Percentiles rank a stretch among this genome's conserved stretches.
Conservation (phyloP, 2,329 filamentous ascomycete genomes). For the Pseudomassariella vexata region DNA sequence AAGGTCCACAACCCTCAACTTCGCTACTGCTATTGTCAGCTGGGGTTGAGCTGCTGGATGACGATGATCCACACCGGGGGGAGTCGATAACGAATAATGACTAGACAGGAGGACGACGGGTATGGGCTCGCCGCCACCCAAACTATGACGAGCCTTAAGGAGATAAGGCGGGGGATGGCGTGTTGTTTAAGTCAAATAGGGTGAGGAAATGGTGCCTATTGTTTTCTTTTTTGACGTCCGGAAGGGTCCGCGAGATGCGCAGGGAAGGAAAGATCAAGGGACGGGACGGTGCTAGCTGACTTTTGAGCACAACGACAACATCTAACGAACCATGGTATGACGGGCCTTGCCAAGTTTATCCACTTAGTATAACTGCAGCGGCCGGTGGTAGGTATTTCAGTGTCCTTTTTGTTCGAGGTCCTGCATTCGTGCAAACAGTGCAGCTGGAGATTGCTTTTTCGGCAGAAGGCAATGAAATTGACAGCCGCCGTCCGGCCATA, state of each 20-base stretch:
- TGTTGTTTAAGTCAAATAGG: slow-evolving; percentile 7
- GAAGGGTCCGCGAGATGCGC: slow-evolving; percentile 9
- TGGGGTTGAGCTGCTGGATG: slow-evolving; percentile 3
- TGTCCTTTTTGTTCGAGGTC: too few relatives aligned
- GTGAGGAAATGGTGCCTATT: slow-evolving; percentile 8
- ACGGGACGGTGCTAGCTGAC: too few relatives aligned
- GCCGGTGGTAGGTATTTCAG: too few relatives aligned
- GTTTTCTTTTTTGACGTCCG: slow-evolving; percentile 8
- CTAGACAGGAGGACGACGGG: slow-evolving; percentile 2
- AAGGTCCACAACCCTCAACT: slow-evolving; percentile 1
- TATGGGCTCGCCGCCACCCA: slow-evolving; percentile 4
- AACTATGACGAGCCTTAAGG: slow-evolving; percentile 4
- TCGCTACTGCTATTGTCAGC: slow-evolving; percentile 2
- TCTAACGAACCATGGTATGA: too few relatives aligned
- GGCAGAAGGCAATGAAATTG: too few relatives aligned
- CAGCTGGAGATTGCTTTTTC: too few relatives aligned
- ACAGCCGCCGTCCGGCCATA: too few relatives aligned
- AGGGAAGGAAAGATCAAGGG: slow-evolving; percentile 6
- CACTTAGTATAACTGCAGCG: too few relatives aligned
- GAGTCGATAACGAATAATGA: slow-evolving; percentile 5
- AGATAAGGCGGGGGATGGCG: slow-evolving; percentile 5
- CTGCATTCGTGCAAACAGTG: too few relatives aligned
- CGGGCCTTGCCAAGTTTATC: too few relatives aligned
- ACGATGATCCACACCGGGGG: slow-evolving; percentile 3
- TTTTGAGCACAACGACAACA: too few relatives aligned